phyloP scores from a whole-genome alignment of 2,329 filamentous ascomycete genomes.

The Pseudopyricularia javanii region DNA sequence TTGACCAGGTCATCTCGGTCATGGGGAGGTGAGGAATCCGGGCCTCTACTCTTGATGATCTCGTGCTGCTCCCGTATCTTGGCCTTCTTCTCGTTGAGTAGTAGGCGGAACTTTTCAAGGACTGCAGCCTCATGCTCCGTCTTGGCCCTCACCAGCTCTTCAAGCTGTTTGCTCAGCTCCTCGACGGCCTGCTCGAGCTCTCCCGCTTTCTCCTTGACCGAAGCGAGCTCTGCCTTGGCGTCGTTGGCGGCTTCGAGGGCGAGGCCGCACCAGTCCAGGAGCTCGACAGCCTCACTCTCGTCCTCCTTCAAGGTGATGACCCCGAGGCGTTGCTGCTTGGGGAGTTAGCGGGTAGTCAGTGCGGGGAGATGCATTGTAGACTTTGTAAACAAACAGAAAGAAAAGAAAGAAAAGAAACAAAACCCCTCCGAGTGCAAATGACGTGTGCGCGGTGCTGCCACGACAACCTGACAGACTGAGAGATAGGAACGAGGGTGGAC shows the following conservation, averaged over 20 bases:
- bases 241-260: constrained; percentile 36
- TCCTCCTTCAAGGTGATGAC: constrained; percentile 43
- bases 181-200: constrained; percentile 42
- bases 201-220: constrained; percentile 25
- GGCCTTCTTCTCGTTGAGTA: constrained; percentile 69
- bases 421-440: too few relatives aligned
- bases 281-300: constrained; percentile 41
- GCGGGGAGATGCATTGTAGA: neutral
- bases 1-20: neutral
- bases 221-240: constrained; percentile 28
- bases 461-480: neutral
- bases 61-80: constrained; percentile 66
- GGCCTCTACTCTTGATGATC: constrained; percentile 16
- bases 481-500: constrained; percentile 11
- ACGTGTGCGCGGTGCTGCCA: neutral
- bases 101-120: constrained; percentile 54
- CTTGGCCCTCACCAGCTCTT: constrained; percentile 55
- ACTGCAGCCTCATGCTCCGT: constrained; percentile 53
- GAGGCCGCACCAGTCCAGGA: constrained; percentile 55
- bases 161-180: constrained; percentile 49
- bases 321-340: constrained; percentile 54
- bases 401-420: too few relatives aligned
- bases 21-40: neutral
- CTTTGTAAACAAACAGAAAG: constrained; percentile 5
- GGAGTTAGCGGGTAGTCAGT: constrained; percentile 6